Evolutionary conservation across 805 yeast genomes (phyloP).

Genomic region (Barnettozyma sp.): DNA sequence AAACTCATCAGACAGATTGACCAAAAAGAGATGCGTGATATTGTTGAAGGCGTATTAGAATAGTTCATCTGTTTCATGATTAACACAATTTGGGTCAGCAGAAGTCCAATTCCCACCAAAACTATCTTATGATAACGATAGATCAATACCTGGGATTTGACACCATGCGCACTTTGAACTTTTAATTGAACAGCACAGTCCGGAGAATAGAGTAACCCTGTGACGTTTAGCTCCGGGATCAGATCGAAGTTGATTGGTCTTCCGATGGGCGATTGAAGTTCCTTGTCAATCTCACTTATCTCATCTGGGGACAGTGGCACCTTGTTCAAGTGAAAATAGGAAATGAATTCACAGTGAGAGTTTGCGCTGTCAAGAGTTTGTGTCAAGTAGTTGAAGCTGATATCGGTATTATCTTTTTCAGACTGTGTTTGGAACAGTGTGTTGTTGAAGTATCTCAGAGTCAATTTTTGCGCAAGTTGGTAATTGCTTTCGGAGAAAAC

Average conservation of each 20-base stretch:
- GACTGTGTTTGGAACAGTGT: constrained; percentile 24
- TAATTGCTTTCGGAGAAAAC: constrained; percentile 38
- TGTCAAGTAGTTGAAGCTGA: constrained; percentile 20
- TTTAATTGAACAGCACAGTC: constrained; percentile 68
- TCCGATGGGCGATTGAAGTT: constrained; percentile 68
- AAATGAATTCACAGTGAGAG: constrained; percentile 61
- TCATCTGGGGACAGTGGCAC: constrained; percentile 48
- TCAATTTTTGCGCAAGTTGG: constrained; percentile 38
- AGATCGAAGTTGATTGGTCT: constrained; percentile 49
- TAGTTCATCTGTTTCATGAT: constrained; percentile 57
- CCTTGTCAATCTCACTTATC: constrained; percentile 60
- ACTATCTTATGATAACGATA: constrained; percentile 15
- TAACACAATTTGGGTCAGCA: constrained; percentile 26
- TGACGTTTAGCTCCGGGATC: constrained; percentile 50
- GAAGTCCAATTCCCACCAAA: constrained; percentile 15
- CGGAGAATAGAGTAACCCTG: constrained; percentile 73
- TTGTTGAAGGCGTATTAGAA: constrained; percentile 72
- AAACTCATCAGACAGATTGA: constrained; percentile 56
- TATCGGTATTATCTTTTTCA: constrained; percentile 17
- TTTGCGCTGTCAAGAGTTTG: constrained; percentile 27
- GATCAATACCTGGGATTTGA: constrained; percentile 44
- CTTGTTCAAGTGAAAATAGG: constrained; percentile 63
- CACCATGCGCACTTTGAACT: constrained; percentile 39
- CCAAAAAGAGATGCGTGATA: constrained; percentile 66
- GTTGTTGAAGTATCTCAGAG: constrained; percentile 37